These are phyloP conservation scores for Verticillium nonalfalfae DNA, from an alignment of 2,329 filamentous ascomycete genomes.

Conservation along the genomic window DNA sequence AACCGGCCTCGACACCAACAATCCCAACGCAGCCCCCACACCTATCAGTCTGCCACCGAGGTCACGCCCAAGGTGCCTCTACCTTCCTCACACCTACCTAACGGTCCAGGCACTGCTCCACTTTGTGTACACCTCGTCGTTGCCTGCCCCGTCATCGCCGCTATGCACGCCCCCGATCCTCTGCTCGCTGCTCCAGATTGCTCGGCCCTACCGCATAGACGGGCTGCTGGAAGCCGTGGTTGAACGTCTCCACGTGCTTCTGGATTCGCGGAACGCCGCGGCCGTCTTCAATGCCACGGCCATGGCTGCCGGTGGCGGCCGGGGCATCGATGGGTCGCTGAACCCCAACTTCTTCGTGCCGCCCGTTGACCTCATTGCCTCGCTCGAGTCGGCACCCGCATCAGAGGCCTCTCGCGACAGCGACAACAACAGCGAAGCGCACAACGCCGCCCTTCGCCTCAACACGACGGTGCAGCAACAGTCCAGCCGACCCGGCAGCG, in stretches of 20 bases:
- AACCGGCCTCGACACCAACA: constrained; percentile 34
- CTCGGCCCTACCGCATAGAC: constrained; percentile 87
- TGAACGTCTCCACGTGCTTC: constrained; percentile 78
- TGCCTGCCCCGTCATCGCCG: constrained; percentile 68
- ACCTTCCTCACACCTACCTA: constrained; percentile 85
- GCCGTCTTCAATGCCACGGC: constrained; percentile 97
- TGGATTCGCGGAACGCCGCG: constrained; percentile 90
- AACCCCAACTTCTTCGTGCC: constrained; percentile 58
- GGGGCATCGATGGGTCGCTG: constrained; percentile 64
- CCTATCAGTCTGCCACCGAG: constrained; percentile 50
- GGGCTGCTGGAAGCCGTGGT: constrained; percentile 89
- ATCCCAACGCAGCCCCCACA: constrained; percentile 50
- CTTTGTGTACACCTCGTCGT: constrained; percentile 86
- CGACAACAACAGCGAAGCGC: constrained; percentile 15
- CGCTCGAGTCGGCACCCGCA: constrained; percentile 12
- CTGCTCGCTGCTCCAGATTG: constrained; percentile 89
- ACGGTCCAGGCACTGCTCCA: constrained; percentile 88
- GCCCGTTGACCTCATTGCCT: constrained; percentile 34
- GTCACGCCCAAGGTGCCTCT: constrained; percentile 76
- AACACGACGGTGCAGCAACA: constrained; percentile 34
- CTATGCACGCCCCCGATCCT: constrained; percentile 93
- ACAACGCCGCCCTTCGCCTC: constrained; percentile 37
- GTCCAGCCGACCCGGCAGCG: constrained; percentile 32
- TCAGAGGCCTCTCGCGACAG: constrained; percentile 8
- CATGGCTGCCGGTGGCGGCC: constrained; percentile 92